Percentiles rank a stretch among this genome's conserved stretches.
Conservation (phyloP, 2,329 filamentous ascomycete genomes). For the Xylogone sp. region DNA sequence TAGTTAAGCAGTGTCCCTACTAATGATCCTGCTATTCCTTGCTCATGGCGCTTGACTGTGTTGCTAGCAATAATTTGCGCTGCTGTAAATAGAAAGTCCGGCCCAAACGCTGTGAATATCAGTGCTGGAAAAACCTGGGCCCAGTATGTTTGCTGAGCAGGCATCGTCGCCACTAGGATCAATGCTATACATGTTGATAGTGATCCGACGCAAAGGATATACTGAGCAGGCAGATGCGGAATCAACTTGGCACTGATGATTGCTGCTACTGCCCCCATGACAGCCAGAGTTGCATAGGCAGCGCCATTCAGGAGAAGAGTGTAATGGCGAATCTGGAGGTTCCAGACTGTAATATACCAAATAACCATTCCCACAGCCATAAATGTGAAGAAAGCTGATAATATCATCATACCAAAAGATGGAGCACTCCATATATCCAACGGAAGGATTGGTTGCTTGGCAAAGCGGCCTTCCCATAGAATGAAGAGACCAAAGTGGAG, state of each 20-base stretch:
- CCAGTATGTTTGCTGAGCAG: constrained; percentile 41
- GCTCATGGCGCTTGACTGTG: constrained; percentile 39
- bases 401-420: constrained; percentile 13
- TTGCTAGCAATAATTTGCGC: constrained; percentile 52
- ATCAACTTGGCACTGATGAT: constrained; percentile 41
- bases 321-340: constrained; percentile 37
- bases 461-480: constrained; percentile 15
- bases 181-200: constrained; percentile 25
- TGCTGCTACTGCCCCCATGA: constrained; percentile 35
- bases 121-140: constrained; percentile 36
- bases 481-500: constrained; percentile 11
- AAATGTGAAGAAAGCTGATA: constrained; percentile 13
- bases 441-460: constrained; percentile 18
- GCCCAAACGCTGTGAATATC: constrained; percentile 34
- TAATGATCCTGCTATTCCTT: constrained; percentile 46
- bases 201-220: constrained; percentile 40
- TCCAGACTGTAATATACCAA: constrained; percentile 46
- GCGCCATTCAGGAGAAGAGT: constrained; percentile 36
- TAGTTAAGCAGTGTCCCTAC: constrained; percentile 40
- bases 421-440: constrained; percentile 20
- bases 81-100: constrained; percentile 46
- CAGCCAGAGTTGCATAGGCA: constrained; percentile 37
- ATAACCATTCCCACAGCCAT: constrained; percentile 35
- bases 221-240: constrained; percentile 41
- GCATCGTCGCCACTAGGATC: constrained; percentile 40